Evolutionary conservation across 345 rosid species (phyloP), one percentile per base, ranked within the genome.

Genomic region (Erucastrum elatum): DNA sequence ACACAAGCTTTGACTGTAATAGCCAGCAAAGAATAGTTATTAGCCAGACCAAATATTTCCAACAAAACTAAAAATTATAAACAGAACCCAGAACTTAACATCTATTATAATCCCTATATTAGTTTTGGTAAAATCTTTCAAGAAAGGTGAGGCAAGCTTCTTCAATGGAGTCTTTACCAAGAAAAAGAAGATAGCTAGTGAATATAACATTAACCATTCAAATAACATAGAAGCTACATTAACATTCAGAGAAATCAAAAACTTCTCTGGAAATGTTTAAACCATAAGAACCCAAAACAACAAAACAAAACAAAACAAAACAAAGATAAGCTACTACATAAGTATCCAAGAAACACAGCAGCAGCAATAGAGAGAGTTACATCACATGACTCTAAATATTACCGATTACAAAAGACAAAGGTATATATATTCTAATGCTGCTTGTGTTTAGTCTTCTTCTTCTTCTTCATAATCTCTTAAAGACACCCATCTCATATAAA

Each of bases 381-480:
- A 58, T 64, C 9, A 6, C 51, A 65, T 31, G 55, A 72, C 73
- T 10, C 68, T 74, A 13, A 17, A 70, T 70, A 70, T 9, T 64
- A 80, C 80, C 83, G 33, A 80, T 80, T 75, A 80, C 80, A 80
- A 80, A 80, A 80, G 80, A 80, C 79, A 70, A 70, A 71, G 83
- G 75, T 74, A 79, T 15, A 53, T 74, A 33, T 79, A 44, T 41
- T 27, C 31, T 66, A 30, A 55, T 75, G 72, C 77, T 75, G 72
- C 68, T 58, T 64, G 53, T 61, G 69, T 29, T 75, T 56, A 30
- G 12, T 80, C 41, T 75, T 70, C 66, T 27, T 77, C 78, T 61
- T 51, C 71, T 25, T 64, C 77, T 56, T 66, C 79, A 68, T 68
- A 63, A 39, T 39, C 39, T 21, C 60, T 68, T 16, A 68, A 68